A percentile compares a stretch with the other conserved stretches of the same genome.
These are phyloP conservation scores for Monosporozyma yasuniensis DNA, from an alignment of 805 yeast genomes.

Conservation along the genomic window DNA sequence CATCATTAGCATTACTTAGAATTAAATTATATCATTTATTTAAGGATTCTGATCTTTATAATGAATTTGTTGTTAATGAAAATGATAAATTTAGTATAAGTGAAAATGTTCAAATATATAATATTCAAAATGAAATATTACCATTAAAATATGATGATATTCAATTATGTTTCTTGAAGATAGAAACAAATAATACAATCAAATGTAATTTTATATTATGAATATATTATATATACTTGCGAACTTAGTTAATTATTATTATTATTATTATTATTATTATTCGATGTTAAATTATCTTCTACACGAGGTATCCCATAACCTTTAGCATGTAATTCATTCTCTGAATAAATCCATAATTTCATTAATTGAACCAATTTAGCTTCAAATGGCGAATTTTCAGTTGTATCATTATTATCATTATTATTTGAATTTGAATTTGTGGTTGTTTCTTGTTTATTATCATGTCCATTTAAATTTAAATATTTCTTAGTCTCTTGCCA, in stretches of 20 bases:
- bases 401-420: background rate
- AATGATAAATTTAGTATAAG: slow-evolving; percentile 22
- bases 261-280: no score
- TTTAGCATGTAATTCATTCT: slow-evolving; percentile 38
- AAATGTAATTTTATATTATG: slow-evolving; percentile 23
- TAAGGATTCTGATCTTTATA: slow-evolving; percentile 34
- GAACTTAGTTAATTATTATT: background rate
- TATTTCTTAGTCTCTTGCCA: slow-evolving; percentile 5
- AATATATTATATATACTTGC: background rate
- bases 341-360: slow-evolving; percentile 59
- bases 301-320: slow-evolving; percentile 32
- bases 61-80: slow-evolving; percentile 9
- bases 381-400: slow-evolving; percentile 8
- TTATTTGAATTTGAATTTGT: no score
- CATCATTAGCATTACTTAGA: slow-evolving; percentile 56
- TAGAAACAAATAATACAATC: slow-evolving; percentile 45
- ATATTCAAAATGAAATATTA: slow-evolving; percentile 25
- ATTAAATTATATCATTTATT: slow-evolving; percentile 47
- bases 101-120: slow-evolving; percentile 31
- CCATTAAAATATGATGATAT: slow-evolving; percentile 33
- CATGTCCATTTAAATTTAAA: background rate
- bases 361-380: slow-evolving; percentile 43
- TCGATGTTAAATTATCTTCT: slow-evolving; percentile 8
- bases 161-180: slow-evolving; percentile 42
- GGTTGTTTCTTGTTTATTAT: no score